Conservation (phyloP, 2,329 filamentous ascomycete species). For the Monosporascus sp. region DNA sequence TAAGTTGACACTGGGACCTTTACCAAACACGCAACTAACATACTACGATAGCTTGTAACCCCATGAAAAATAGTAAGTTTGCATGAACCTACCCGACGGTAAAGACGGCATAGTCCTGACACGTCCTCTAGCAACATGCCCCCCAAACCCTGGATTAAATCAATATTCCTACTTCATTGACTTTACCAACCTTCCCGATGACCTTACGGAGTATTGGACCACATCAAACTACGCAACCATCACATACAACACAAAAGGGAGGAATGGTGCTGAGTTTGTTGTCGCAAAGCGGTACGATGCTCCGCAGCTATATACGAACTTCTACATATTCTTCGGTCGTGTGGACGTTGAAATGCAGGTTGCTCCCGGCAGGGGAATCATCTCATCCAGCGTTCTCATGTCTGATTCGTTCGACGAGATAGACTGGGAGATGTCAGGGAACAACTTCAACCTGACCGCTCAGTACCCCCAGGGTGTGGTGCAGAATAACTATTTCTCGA, state of each 20-base stretch:
- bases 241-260: constrained; percentile 9
- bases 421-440: constrained; percentile 17
- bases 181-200: constrained; percentile 8
- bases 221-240: constrained; percentile 12
- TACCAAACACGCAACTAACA: neutral
- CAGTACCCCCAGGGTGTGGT: constrained; percentile 11
- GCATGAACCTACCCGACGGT: neutral
- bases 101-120: neutral
- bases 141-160: constrained; percentile 10
- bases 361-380: constrained; percentile 12
- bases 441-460: constrained; percentile 10
- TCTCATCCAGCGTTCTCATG: constrained; percentile 12
- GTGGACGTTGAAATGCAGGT: constrained; percentile 15
- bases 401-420: constrained; percentile 16
- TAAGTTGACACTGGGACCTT: constrained; percentile 1
- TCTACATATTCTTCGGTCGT: constrained; percentile 13
- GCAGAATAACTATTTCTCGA: constrained; percentile 11
- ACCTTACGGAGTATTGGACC: constrained; percentile 7
- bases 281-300: constrained; percentile 11
- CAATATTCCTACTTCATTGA: constrained; percentile 12
- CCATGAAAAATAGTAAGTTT: constrained; percentile 8
- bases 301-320: constrained; percentile 13
- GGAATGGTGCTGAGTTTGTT: constrained; percentile 14
- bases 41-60: constrained; percentile 5
- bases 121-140: constrained; percentile 5